Conservation (phyloP, 345 rosid species). For the Psidium guajava region DNA sequence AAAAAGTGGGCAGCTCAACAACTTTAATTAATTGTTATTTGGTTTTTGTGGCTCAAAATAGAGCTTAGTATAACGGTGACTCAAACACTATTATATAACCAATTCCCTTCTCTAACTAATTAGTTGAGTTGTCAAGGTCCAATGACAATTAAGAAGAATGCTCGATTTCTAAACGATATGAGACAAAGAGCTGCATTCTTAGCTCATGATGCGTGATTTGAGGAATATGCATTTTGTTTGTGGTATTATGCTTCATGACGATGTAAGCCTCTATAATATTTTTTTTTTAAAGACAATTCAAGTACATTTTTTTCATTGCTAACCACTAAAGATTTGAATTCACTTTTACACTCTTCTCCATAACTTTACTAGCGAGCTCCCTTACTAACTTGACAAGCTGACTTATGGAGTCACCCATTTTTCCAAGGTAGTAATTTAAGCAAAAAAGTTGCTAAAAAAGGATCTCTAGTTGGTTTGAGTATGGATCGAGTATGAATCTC, state of each 20-base stretch:
- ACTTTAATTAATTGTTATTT: too few relatives aligned
- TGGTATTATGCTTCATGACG: not conserved
- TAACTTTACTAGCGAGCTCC: not conserved
- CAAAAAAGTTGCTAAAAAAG: not conserved
- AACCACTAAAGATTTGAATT: not conserved
- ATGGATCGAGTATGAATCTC: too few relatives aligned
- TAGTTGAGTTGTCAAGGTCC: not conserved
- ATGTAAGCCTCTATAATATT: not conserved
- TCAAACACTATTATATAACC: too few relatives aligned
- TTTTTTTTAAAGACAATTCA: not conserved
- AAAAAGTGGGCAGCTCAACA: too few relatives aligned
- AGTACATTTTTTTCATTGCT: not conserved
- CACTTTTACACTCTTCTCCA: not conserved
- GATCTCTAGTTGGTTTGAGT: not conserved
- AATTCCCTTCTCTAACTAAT: not conserved
- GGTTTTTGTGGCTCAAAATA: too few relatives aligned
- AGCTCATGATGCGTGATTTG: not conserved
- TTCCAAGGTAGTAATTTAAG: not conserved
- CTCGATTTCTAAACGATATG: not conserved
- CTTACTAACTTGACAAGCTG: not conserved
- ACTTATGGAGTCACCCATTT: not conserved
- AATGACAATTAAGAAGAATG: not conserved
- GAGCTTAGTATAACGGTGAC: too few relatives aligned
- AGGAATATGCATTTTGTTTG: not conserved
- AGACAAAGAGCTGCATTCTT: not conserved